Base-by-base conservation (phyloP, 1,284 basidiomycete genomes). In the Ustilago hordei region DNA sequence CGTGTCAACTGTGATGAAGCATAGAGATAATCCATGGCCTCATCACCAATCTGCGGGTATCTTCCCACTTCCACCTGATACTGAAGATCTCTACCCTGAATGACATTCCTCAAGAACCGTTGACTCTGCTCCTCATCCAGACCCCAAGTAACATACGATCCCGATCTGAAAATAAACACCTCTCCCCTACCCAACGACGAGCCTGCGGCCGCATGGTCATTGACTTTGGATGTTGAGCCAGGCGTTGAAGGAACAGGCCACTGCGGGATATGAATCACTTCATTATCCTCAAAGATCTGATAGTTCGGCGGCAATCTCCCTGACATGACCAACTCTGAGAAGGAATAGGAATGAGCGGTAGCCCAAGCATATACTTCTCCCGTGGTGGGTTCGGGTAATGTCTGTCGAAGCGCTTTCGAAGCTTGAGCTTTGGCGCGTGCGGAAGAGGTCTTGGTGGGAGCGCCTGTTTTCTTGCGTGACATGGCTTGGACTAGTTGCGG, bases 91-190 rank as follows among this genome's bases (percentile, higher is more conserved):
- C 77, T 60, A 1, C 75, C 78, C 34, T 77, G 77, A 12, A 84
- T 79, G 4, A 85, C 80, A 15, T 60, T 70, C 31, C 77, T 53
- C 34, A 82, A 62, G 54, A 85, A 83, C 13, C 79, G 64, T 8
- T 48, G 59, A 15, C 73, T 76, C 54, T 80, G 77, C 56, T 83
- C 82, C 45, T 75, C 55, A 32, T 77, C 67, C 61, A 85, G 50
- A 8, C 83, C 83, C 84, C 84, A 85, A 0, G 84, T 85, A 15
- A 85, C 81, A 54, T 82, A 85, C 47, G 78, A 75, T 34, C 84
- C 84, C 0, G 80, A 81, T 1, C 81, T 72, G 55, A 85, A 84
- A 31, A 85, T 74, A 55, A 85, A 84, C 34, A 80, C 80, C 38
- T 84, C 82, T 11, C 84, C 83, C 15, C 65, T 60, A 4, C 64